Base-by-base conservation (phyloP, 805 yeast species). In the Hemisphaericaspora nanyangensis region DNA sequence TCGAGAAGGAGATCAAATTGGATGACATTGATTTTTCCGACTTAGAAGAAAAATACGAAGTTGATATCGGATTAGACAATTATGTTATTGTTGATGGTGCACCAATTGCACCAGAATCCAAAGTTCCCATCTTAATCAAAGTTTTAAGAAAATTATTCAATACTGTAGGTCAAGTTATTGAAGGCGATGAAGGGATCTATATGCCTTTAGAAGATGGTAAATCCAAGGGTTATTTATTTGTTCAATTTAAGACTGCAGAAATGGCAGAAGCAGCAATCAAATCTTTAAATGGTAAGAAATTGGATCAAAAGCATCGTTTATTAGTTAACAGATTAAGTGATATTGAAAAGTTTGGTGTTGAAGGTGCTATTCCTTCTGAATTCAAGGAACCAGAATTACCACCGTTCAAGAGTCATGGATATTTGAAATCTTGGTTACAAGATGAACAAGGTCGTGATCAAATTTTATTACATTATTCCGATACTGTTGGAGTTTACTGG, bases 11-110 rank as follows among this genome's bases (percentile, higher is more conserved):
- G 49, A 54, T 68, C 53, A 53, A 53, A 29, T 50, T 67, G 36
- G 72, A 67, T 36, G 82, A 82, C 48, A 67, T 85, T 52, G 91
- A 84, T 60, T 89, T 86, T 67, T 68, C 87, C 45, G 97, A 90
- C 60, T 73, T 91, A 56, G 97, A 91, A 61, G 80, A 74, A 41
- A 72, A 86, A 63, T 88, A 75, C 61, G 63, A 76, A 17, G 80
- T 84, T 35, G 79, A 77, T 37, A 66, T 73, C 42, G 77, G 80
- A 36, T 72, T 85, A 41, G 95, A 86, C 55, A 77, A 77, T 54
- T 89, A 79, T 56, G 79, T 91, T 42, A 85, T 91, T 22, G 84
- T 88, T 37, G 97, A 89, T 60, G 99, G 99, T 34, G 90, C 95
- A 8, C 99, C 99, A 50, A 72, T 88, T 45, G 95, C 95, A 18